Base-by-base conservation (phyloP, 1,284 basidiomycete genomes). In the Irpex sp. region DNA sequence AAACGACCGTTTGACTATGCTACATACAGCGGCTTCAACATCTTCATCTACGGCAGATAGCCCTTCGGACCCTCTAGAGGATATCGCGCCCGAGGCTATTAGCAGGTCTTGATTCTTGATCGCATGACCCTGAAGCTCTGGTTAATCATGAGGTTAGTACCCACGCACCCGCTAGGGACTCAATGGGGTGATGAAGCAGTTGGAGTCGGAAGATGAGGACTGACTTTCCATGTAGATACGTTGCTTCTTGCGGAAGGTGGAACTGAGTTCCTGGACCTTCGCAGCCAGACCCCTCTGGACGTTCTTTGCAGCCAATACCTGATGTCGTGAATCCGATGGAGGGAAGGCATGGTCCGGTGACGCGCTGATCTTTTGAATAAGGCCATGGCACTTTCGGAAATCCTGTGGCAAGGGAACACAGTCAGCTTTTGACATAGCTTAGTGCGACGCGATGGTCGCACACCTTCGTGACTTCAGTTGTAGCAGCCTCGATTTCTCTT, bases 281-380 rank as follows among this genome's bases (percentile, higher is more conserved):
- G 93, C 94, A 19, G 97, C 97, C 46, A 99, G 85, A 9, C 91
- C 96, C 36, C 95, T 89, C 76, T 99, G 97, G n/a, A 98, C 94
- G 73, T 99, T 99, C 78, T 94, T 90, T 50, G 93, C 91, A 1
- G 95, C 89, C 59, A 91, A 81, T 15, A 81, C 77, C 70, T 92
- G 85, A 60, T 92, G 82, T 61, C 72, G 80, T 76, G 65, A 77
- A 66, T 65, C 82, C 83, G 74, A 84, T 86, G 65, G 81, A 71
- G 76, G 76, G 65, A 77, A 78, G 36, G 73, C 63, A 66, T 72
- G 71, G 15, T 68, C 64, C 36, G 73, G 68, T 13, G 78, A 72
- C 54, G 83, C 72, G 63, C 78, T 81, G 70, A 94, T 89, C 69
- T 84, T 85, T 71, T 92, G 88, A 67, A 97, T 93, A 66, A 95